Evolutionary conservation across 768 basidiomycete species (phyloP).

Genomic region (Russula griseocarnosa): DNA sequence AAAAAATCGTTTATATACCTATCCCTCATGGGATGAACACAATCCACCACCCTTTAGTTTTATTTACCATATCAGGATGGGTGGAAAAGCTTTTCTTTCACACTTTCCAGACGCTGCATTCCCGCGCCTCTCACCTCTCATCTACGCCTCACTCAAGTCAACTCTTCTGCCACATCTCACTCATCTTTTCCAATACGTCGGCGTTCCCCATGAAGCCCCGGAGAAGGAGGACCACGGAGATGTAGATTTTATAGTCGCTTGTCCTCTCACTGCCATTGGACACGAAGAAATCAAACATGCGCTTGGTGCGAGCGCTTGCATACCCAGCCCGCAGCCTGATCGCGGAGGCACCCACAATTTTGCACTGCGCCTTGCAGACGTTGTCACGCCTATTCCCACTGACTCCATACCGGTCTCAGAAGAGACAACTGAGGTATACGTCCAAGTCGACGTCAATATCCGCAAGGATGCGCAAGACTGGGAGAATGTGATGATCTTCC

Average conservation of each 20-base stretch:
- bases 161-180: slow-evolving; percentile 42
- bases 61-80: slow-evolving; percentile 43
- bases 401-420: slow-evolving; percentile 25
- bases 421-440: slow-evolving; percentile 31
- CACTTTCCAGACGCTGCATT: slow-evolving; percentile 44
- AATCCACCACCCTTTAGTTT: background rate
- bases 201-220: slow-evolving; percentile 58
- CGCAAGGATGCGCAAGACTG: slow-evolving; percentile 49
- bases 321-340: slow-evolving; percentile 43
- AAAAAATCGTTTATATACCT: background rate
- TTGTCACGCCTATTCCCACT: slow-evolving; percentile 39
- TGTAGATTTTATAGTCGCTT: slow-evolving; percentile 59
- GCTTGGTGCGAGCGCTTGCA: slow-evolving; percentile 42
- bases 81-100: slow-evolving; percentile 62
- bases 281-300: slow-evolving; percentile 34
- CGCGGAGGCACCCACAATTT: slow-evolving; percentile 61
- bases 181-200: slow-evolving; percentile 48
- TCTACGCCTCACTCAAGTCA: slow-evolving; percentile 51
- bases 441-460: slow-evolving; percentile 63
- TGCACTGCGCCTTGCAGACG: slow-evolving; percentile 44
- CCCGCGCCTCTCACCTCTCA: slow-evolving; percentile 55
- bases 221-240: slow-evolving; percentile 66
- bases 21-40: background rate
- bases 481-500: slow-evolving; percentile 51
- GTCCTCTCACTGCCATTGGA: slow-evolving; percentile 35